These are phyloP conservation scores for Alternaria ethzedia DNA, from an alignment of 2,329 filamentous ascomycete species.

Conservation along the genomic window DNA sequence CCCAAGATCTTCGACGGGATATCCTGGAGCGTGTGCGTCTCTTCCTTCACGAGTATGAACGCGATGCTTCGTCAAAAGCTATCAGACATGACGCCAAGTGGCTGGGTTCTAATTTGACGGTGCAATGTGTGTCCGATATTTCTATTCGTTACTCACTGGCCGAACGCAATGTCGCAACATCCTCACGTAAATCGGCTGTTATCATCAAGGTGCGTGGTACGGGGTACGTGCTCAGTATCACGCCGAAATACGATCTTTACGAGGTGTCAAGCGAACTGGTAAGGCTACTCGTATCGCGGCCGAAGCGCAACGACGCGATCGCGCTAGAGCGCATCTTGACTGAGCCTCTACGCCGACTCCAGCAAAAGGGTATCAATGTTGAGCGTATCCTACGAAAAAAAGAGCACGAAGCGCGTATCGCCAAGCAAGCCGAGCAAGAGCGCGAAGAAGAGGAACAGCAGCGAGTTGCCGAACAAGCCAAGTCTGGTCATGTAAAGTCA, in stretches of 20 bases:
- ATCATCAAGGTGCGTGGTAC: conserved; percentile 73
- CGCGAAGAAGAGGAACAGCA: conserved; percentile 67
- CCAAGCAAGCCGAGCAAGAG: conserved; percentile 79
- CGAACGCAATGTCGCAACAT: conserved; percentile 64
- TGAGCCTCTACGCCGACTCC: conserved; percentile 79
- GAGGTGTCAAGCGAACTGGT: conserved; percentile 90
- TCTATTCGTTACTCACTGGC: conserved; percentile 77
- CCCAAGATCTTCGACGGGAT: conserved; percentile 74
- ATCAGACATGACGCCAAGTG: conserved; percentile 88
- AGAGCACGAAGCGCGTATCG: conserved; percentile 84
- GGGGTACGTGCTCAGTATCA: conserved; percentile 76
- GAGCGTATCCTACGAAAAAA: conserved; percentile 90
- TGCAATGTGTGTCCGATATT: conserved; percentile 80
- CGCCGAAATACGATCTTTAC: conserved; percentile 80
- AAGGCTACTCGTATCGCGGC: conserved; percentile 77
- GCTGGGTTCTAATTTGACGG: conserved; percentile 83
- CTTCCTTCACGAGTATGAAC: conserved; percentile 83
- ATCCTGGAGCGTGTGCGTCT: conserved; percentile 88
- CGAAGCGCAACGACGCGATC: conserved; percentile 85
- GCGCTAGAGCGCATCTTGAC: conserved; percentile 91
- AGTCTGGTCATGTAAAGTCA: conserved; percentile 24
- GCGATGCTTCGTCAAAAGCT: conserved; percentile 62
- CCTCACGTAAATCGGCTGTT: conserved; percentile 65
- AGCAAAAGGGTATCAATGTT: conserved; percentile 92
- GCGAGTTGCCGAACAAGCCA: conserved; percentile 43